Conservation (phyloP, 495 filamentous ascomycete species). For the Staphylotrichum longicolle region DNA sequence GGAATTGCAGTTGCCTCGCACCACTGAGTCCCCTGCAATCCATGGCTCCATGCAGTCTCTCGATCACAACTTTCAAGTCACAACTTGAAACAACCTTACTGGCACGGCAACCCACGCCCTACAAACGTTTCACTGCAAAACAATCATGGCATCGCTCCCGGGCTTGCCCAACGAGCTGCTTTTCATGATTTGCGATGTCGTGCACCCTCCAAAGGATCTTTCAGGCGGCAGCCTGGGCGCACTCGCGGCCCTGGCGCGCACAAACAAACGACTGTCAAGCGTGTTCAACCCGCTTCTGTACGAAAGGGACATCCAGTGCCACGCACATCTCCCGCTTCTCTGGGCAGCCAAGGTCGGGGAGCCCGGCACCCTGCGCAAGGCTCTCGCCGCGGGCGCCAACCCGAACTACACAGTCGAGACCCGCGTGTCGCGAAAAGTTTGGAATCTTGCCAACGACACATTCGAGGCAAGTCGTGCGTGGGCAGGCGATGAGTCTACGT, state of each 20-base stretch:
- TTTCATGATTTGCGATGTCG: not conserved
- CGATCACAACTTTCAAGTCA: too few relatives aligned
- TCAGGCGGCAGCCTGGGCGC: not conserved
- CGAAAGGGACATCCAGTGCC: not conserved
- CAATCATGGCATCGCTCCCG: too few relatives aligned
- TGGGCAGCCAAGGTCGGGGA: slow-evolving; percentile 5
- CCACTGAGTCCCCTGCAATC: too few relatives aligned
- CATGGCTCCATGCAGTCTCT: too few relatives aligned
- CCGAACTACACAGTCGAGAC: not conserved
- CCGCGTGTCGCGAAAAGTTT: not conserved
- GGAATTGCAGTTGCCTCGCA: too few relatives aligned
- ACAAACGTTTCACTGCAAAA: too few relatives aligned
- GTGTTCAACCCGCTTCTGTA: not conserved
- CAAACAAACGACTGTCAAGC: not conserved
- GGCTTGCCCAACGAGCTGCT: slow-evolving; percentile 11
- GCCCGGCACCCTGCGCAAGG: not conserved
- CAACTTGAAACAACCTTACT: too few relatives aligned
- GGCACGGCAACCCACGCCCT: too few relatives aligned
- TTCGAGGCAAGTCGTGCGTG: not conserved
- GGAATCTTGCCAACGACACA: not conserved
- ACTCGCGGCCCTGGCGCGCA: slow-evolving; percentile 1
- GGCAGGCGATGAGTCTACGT: not conserved
- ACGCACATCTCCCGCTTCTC: not conserved
- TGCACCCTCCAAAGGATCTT: not conserved
- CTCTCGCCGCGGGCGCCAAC: slow-evolving; percentile 2